Evolutionary conservation across 257 asterid species (phyloP), one percentile per base, ranked within the genome.

Genomic region (Voacanga thouarsii): DNA sequence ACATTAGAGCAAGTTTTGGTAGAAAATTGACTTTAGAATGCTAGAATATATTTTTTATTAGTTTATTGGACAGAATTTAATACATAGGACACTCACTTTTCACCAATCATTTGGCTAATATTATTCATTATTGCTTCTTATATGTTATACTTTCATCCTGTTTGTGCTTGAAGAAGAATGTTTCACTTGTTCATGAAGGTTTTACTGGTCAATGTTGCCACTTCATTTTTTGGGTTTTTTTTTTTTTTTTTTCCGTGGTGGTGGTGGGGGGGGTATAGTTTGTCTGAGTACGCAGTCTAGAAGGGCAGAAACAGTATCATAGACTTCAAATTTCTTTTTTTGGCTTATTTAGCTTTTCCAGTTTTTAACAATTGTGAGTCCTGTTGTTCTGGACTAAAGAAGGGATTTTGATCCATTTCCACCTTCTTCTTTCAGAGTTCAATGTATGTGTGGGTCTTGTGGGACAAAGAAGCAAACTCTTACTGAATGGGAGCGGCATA

Each of bases 401-500:
- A 53, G 33, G 60, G 39, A 75, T 60, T 50, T 60, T 26, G 44
- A 61, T 60, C 24, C 53, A 23, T 71, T 79, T 11, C 56, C 56
- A 47, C 16, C 37, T 78, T n/a, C 23, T 65, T 80, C 44, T 70
- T 81, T 81, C 91, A 96, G 99, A 88, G 98, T 96, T 74, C 97
- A 92, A 83, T 96, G 99, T 76, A 79, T 68, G 75, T 96, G 99
- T 79, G 96, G 94, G 79, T 88, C 92, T 41, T 96, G 99, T 65
- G 99, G 96, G 80, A 78, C 88, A 69, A 84, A 78, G 86, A 92
- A 92, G 75, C 90, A 77, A 80, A 86, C 89, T 75, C 97, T 90
- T 76, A 80, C 89, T 85, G 96, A 92, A 88, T 96, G 99, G 99
- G 99, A 96, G 81, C 84, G 89, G 21, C 99, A 96, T 85, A 93